A percentile compares a stretch with the other conserved stretches of the same genome.
These are phyloP conservation scores for Aurifilum marmelostoma DNA, from an alignment of 2,329 filamentous ascomycete genomes.

Conservation along the genomic window DNA sequence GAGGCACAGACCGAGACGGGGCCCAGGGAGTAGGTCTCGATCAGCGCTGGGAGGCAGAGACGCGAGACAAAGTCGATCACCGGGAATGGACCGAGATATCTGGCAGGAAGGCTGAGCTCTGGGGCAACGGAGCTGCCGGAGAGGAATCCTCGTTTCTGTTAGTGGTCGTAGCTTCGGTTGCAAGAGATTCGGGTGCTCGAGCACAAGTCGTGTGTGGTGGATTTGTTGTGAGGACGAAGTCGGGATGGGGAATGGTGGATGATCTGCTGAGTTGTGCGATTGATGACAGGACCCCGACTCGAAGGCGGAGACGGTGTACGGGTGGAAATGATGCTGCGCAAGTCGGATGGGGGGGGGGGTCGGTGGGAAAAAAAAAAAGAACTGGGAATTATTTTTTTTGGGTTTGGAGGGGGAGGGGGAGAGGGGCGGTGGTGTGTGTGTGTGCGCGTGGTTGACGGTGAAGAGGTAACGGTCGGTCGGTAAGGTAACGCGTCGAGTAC, in stretches of 20 bases:
- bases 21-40: conserved; percentile 24
- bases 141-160: background rate
- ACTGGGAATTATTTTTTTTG: background rate
- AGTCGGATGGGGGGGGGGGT: conserved; percentile 1
- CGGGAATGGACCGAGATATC: conserved; percentile 23
- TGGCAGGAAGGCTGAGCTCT: conserved; percentile 23
- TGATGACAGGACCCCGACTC: background rate
- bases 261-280: conserved; percentile 5
- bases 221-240: background rate
- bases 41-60: conserved; percentile 8
- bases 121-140: conserved; percentile 2
- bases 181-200: background rate
- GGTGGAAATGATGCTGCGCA: conserved; percentile 10
- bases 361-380: background rate
- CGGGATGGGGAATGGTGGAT: background rate
- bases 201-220: background rate
- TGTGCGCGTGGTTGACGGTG: background rate
- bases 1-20: no score
- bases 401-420: background rate
- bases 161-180: background rate
- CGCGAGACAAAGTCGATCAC: conserved; percentile 15
- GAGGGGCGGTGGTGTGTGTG: background rate
- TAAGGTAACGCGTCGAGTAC: conserved; percentile 2
- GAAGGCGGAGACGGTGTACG: background rate
- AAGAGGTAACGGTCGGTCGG: conserved; percentile 7